Evolutionary conservation across 1,284 basidiomycete species (phyloP).

Genomic region (Tranzscheliella williamsii): DNA sequence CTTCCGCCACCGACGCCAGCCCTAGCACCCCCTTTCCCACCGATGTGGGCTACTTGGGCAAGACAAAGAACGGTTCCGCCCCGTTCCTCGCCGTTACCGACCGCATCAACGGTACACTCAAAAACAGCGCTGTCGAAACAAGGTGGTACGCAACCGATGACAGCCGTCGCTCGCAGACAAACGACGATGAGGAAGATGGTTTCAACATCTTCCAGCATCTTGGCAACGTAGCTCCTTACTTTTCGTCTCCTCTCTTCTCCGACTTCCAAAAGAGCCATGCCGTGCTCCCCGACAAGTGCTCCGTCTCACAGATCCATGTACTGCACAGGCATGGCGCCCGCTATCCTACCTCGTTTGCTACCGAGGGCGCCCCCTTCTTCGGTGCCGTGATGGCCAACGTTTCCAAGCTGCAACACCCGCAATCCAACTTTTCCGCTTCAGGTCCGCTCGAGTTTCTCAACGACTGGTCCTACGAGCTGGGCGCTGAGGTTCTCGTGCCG

Average conservation of each 20-base stretch:
- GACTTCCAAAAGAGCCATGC: slow-evolving; percentile 21
- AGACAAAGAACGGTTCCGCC: slow-evolving; percentile 16
- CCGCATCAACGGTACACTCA: slow-evolving; percentile 28
- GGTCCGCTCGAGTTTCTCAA: slow-evolving; percentile 75
- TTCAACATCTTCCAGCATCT: slow-evolving; percentile 46
- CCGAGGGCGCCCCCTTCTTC: slow-evolving; percentile 47
- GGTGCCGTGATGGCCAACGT: slow-evolving; percentile 27
- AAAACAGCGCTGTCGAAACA: slow-evolving; percentile 34
- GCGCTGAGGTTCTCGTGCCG: slow-evolving; percentile 74
- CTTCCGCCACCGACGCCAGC: slow-evolving; percentile 9
- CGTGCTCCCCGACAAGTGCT: slow-evolving; percentile 28
- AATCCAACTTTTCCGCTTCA: slow-evolving; percentile 59
- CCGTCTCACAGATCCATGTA: slow-evolving; percentile 39
- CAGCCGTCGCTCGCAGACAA: too few species aligned
- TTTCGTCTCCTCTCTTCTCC: slow-evolving; percentile 37
- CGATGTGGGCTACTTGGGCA: slow-evolving; percentile 50
- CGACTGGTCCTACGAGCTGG: slow-evolving; percentile 66
- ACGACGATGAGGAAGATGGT: slow-evolving; percentile 4
- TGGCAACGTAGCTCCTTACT: slow-evolving; percentile 48
- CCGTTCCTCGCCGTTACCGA: slow-evolving; percentile 52
- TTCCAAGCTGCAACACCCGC: slow-evolving; percentile 21
- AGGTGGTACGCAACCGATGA: slow-evolving; percentile 29
- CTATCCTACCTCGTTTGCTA: slow-evolving; percentile 29
- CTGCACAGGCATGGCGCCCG: slow-evolving; percentile 43
- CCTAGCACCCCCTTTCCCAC: slow-evolving; percentile 44